A percentile compares a stretch with the other conserved stretches of the same genome.
Conservation (phyloP, 2,329 filamentous ascomycete genomes). For the Escovopsis sp. region DNA sequence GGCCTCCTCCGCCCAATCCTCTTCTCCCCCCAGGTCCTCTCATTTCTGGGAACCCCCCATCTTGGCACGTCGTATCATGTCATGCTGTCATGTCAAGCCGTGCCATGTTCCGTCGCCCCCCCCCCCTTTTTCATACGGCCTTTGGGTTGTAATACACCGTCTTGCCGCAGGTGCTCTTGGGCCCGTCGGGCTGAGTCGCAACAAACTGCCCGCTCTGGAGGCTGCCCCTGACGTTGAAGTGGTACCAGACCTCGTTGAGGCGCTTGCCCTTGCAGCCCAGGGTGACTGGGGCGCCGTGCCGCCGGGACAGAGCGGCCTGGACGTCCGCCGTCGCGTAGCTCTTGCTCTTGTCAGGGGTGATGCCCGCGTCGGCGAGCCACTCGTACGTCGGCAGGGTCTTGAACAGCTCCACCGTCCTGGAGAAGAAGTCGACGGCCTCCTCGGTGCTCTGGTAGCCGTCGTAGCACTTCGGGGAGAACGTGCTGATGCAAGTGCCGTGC, state of each 20-base stretch:
- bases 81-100: no score
- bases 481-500: conserved; percentile 57
- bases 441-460: conserved; percentile 40
- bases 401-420: conserved; percentile 50
- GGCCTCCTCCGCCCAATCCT: no score
- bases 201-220: conserved; percentile 46
- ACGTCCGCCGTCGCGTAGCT: conserved; percentile 47
- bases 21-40: no score
- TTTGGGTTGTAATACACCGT: conserved; percentile 45
- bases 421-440: conserved; percentile 56
- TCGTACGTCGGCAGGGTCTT: conserved; percentile 52
- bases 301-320: conserved; percentile 38
- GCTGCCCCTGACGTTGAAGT: conserved; percentile 45
- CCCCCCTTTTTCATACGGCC: no score
- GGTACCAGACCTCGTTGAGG: conserved; percentile 44
- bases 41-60: no score
- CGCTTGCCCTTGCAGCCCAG: conserved; percentile 37
- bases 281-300: conserved; percentile 39
- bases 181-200: conserved; percentile 37
- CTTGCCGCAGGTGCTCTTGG: conserved; percentile 46
- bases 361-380: conserved; percentile 45
- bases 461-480: conserved; percentile 54
- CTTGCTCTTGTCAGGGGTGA: conserved; percentile 34
- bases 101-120: no score
- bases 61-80: no score